Evolutionary conservation across 2,329 filamentous ascomycete species (phyloP).

Genomic region (Diaporthe sp.): DNA sequence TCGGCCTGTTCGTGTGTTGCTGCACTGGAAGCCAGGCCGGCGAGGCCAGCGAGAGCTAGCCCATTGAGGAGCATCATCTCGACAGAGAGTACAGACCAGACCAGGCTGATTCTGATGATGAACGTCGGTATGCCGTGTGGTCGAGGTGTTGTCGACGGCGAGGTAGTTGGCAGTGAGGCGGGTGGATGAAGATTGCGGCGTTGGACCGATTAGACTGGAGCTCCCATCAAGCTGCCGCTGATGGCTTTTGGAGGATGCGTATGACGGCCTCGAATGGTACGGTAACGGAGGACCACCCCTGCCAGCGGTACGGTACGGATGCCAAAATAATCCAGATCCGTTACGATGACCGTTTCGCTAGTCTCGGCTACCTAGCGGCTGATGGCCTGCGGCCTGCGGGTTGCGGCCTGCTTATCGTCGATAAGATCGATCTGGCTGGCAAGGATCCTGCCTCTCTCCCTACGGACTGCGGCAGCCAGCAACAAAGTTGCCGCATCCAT

Average conservation of each 20-base stretch:
- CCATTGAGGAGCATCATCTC: slow-evolving; percentile 51
- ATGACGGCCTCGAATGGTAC: slow-evolving; percentile 35
- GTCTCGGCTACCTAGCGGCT: background rate
- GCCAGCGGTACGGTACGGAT: background rate
- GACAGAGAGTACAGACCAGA: background rate
- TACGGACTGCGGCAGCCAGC: background rate
- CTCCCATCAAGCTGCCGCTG: slow-evolving; percentile 37
- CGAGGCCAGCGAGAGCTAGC: slow-evolving; percentile 50
- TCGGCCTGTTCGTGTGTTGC: slow-evolving; percentile 60
- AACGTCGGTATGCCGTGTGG: background rate
- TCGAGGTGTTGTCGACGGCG: slow-evolving; percentile 15
- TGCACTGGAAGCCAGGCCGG: slow-evolving; percentile 49
- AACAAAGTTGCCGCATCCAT: slow-evolving; percentile 14
- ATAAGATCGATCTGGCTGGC: slow-evolving; percentile 1
- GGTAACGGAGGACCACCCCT: background rate
- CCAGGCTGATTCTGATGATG: slow-evolving; percentile 12
- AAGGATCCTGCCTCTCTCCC: slow-evolving; percentile 4
- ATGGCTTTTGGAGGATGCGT: slow-evolving; percentile 33
- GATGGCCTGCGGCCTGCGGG: too few relatives aligned
- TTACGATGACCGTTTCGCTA: background rate
- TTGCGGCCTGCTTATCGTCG: slow-evolving; percentile 11
- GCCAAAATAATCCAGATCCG: slow-evolving; percentile 19
- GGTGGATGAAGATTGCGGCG: slow-evolving; percentile 24
- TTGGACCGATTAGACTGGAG: slow-evolving; percentile 29
- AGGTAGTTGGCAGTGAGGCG: slow-evolving; percentile 9